These are phyloP conservation scores for Rhizopus microsporus DNA, from an alignment of 371 early-diverging fungal genomes.

Conservation along the genomic window DNA sequence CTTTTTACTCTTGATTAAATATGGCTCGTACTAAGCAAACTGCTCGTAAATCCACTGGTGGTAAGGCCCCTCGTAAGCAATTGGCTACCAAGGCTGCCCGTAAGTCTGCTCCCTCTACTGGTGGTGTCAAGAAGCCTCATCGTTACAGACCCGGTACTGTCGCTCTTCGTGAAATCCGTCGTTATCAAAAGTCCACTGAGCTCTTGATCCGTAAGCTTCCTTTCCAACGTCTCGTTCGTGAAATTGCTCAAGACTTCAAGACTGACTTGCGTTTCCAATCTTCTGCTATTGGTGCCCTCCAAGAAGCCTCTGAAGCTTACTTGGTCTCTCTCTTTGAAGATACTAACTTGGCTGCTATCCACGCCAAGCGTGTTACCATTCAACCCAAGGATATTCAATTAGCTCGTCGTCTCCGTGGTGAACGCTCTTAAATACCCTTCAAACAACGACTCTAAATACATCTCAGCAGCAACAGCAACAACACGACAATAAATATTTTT, in stretches of 20 bases:
- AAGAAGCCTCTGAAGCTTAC: slow-evolving; percentile 99
- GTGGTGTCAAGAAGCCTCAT: slow-evolving; percentile 79
- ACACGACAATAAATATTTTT: background rate
- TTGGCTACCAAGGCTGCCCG: slow-evolving; percentile 93
- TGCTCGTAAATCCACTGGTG: slow-evolving; percentile 98
- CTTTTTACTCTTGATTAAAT: slow-evolving; percentile 12
- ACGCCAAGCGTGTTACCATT: slow-evolving; percentile 99
- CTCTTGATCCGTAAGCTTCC: slow-evolving; percentile 97
- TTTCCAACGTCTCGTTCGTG: slow-evolving; percentile 97
- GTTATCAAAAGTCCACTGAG: slow-evolving; percentile 98
- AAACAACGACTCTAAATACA: background rate
- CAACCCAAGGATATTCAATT: slow-evolving; percentile 99
- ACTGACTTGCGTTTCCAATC: slow-evolving; percentile 98
- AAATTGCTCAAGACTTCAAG: slow-evolving; percentile 96
- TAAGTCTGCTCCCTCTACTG: slow-evolving; percentile 52
- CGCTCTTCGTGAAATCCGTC: slow-evolving; percentile 96
- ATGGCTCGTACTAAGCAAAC: slow-evolving; percentile 99
- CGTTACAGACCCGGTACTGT: slow-evolving; percentile 88
- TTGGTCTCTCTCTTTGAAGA: slow-evolving; percentile 97
- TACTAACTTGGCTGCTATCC: slow-evolving; percentile 99
- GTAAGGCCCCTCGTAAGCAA: slow-evolving; percentile 98
- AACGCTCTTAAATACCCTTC: slow-evolving; percentile 68
- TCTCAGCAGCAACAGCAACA: too few species aligned
- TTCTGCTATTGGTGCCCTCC: slow-evolving; percentile 96
- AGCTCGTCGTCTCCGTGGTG: slow-evolving; percentile 94